A percentile compares a stretch with the other conserved stretches of the same genome.
phyloP scores from a whole-genome alignment of 345 rosid genomes.

The Salix dunnii region DNA sequence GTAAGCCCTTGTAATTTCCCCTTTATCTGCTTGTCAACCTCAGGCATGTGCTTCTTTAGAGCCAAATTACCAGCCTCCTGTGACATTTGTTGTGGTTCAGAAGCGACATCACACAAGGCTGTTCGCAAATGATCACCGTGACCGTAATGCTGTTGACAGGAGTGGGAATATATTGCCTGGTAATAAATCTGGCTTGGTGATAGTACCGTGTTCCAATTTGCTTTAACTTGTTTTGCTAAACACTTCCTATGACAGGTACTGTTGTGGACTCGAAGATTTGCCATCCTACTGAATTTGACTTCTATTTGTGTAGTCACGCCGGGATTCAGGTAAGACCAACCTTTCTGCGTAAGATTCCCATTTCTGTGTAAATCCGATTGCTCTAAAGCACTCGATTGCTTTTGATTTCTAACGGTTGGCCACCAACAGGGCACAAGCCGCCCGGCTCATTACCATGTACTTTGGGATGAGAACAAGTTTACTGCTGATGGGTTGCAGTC shows the following conservation, averaged over 20 bases:
- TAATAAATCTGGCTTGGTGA: conserved; percentile 9
- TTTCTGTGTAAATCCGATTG: not conserved
- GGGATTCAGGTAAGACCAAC: conserved; percentile 69
- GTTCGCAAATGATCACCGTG: conserved; percentile 77
- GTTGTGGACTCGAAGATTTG: conserved; percentile 98
- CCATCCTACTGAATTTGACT: conserved; percentile 96
- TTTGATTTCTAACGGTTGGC: not conserved
- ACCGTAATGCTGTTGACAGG: conserved; percentile 67
- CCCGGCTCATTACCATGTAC: conserved; percentile 95
- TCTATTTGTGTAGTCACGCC: conserved; percentile 96
- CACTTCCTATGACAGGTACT: conserved; percentile 48
- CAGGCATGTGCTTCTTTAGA: conserved; percentile 97
- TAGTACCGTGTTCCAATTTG: not conserved
- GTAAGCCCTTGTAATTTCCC: not conserved
- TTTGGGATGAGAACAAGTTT: conserved; percentile 98
- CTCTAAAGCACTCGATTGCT: not conserved
- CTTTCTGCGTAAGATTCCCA: not conserved
- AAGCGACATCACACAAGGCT: conserved; percentile 98
- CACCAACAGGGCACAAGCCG: conserved; percentile 81
- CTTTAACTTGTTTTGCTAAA: not conserved
- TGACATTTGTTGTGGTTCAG: conserved; percentile 97
- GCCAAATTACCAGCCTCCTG: conserved; percentile 98
- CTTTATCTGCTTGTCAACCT: not conserved
- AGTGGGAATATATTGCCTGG: conserved; percentile 98
- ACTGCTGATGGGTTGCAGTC: conserved; percentile 90